Conservation (phyloP, 257 asterid genomes). For the Dorcoceras hygrometricum region DNA sequence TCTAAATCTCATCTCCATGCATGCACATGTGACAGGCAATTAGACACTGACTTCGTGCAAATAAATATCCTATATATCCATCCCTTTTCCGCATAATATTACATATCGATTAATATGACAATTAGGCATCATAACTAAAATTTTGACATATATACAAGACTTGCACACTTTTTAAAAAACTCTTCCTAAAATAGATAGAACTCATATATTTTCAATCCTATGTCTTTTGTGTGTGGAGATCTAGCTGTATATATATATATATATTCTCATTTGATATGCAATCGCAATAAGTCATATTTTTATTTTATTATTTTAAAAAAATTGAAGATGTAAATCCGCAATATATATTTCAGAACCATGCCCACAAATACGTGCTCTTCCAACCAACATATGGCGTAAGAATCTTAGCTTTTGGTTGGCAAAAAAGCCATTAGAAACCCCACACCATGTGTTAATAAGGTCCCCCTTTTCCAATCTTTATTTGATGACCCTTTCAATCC, state of each 20-base stretch:
- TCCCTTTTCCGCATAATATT: background rate
- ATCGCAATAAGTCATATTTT: no score
- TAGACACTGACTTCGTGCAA: constrained; percentile 26
- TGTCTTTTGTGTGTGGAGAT: background rate
- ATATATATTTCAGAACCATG: constrained; percentile 25
- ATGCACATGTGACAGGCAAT: constrained; percentile 20
- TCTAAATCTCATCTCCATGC: constrained; percentile 23
- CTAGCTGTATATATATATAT: no score
- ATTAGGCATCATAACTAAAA: constrained; percentile 4
- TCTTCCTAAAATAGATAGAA: background rate
- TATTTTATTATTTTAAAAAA: no score
- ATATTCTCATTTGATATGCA: background rate
- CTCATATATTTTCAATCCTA: no score
- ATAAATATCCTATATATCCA: constrained; percentile 21
- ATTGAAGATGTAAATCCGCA: constrained; percentile 2
- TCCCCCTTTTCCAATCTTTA: constrained; percentile 60
- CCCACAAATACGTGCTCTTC: constrained; percentile 56
- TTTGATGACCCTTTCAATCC: constrained; percentile 42
- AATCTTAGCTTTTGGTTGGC: constrained; percentile 74
- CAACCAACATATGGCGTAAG: constrained; percentile 79
- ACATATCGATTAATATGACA: no score
- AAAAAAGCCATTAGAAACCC: constrained; percentile 37
- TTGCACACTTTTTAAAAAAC: no score
- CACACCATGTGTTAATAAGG: constrained; percentile 92
- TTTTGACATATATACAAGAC: no score